Base-by-base conservation (phyloP, 306 rosid species). In the Cucumis hystrix region DNA sequence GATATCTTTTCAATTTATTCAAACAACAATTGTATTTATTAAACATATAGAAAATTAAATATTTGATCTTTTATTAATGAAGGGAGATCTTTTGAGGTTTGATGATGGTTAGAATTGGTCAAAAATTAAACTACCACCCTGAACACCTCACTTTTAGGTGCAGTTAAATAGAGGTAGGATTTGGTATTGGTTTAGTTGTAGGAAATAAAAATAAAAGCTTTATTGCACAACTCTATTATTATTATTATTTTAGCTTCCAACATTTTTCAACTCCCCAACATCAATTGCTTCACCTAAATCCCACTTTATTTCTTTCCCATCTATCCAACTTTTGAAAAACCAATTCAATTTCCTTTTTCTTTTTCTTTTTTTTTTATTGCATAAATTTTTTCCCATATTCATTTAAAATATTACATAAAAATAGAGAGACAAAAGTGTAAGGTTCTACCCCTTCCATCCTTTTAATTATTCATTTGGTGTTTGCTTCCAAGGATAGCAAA, bases 71-170 rank as follows among this genome's bases (percentile, higher is more conserved):
- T 45, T 10, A 33, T 12, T 40, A 21, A 39, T 41, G 6, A 1
- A 28, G 0, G 10, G 28, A 59, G 6, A 14, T 28, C 17, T 25
- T 0, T 17, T 17, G 0, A 1, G 2, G 11, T 15, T 33, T 30
- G 1, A 63, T 37, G 13, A 65, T 37, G 2, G 47, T 37, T 18
- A 17, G 8, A 64, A 41, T 43, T 43, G 37, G 56, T 68, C 0
- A 68, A 41, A 68, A 68, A 12, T 69, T 12, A 68, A 43, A 21
- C 39, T 10, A 43, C 5, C 13, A 4, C 13, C 7, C 37, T 69
- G 57, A 11, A 7, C 75, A 45, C 75, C 75, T 69, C 75, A 69
- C 21, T 21, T 69, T 69, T 69, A 69, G 75, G 75, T 69, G 15
- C 56, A 67, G 55, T 39, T 67, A 67, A 40, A 37, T 4, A 65